Percentiles rank a stretch among this genome's conserved stretches.
These are phyloP conservation scores for Ilyonectria destructans DNA, from an alignment of 2,329 filamentous ascomycete genomes.

Conservation along the genomic window DNA sequence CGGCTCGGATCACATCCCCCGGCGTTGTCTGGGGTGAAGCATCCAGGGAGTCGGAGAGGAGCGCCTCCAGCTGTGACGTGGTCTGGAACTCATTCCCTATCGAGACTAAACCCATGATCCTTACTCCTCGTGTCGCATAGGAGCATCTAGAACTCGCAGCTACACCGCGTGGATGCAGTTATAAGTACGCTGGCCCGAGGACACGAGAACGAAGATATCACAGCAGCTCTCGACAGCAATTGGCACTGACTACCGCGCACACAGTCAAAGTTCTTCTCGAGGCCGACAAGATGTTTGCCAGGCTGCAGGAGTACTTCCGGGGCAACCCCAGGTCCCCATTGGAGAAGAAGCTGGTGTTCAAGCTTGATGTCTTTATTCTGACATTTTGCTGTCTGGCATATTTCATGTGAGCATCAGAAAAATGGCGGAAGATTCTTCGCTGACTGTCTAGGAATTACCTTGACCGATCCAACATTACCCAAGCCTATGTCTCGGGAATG, in stretches of 20 bases:
- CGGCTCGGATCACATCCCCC: conserved; percentile 21
- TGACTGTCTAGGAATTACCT: conserved; percentile 56
- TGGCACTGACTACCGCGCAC: not conserved
- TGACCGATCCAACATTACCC: conserved; percentile 50
- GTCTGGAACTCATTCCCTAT: conserved; percentile 5
- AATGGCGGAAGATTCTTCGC: conserved; percentile 47
- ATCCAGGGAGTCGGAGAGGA: conserved; percentile 24
- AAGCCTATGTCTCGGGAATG: conserved; percentile 59
- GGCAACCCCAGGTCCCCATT: conserved; percentile 18
- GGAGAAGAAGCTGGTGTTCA: conserved; percentile 32
- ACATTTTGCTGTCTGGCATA: conserved; percentile 53
- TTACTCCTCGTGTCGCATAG: conserved; percentile 1
- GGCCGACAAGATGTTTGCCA: conserved; percentile 17
- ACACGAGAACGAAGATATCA: not conserved
- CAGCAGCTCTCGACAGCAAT: not conserved
- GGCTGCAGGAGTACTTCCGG: conserved; percentile 19
- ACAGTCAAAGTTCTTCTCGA: not conserved
- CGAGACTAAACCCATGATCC: conserved; percentile 3
- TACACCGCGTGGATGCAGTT: conserved; percentile 3
- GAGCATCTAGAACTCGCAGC: not conserved
- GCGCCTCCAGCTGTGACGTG: conserved; percentile 28
- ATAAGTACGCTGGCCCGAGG: conserved; percentile 24
- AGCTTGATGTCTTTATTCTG: conserved; percentile 41
- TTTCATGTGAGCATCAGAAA: conserved; percentile 46
- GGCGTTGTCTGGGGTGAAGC: conserved; percentile 26